Conservation (phyloP, 805 yeast genomes). For the Candida ascalaphidarum region DNA sequence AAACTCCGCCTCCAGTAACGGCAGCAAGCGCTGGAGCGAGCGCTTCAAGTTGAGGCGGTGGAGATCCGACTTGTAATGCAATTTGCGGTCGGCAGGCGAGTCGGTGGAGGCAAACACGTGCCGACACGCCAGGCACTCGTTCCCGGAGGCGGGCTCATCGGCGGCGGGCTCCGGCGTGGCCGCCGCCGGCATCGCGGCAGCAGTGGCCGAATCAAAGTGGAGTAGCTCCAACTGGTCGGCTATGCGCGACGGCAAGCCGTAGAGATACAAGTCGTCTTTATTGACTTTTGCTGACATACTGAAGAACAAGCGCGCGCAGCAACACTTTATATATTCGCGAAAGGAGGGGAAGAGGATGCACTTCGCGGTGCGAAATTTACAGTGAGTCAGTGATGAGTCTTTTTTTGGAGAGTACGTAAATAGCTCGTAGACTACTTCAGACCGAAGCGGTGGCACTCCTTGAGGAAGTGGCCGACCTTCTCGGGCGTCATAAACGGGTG, state of each 20-base stretch:
- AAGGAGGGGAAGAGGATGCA: too few species aligned
- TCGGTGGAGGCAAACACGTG: constrained; percentile 3
- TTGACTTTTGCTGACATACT: too few species aligned
- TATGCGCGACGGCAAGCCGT: constrained; percentile 31
- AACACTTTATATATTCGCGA: too few species aligned
- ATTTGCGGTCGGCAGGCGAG: constrained; percentile 11
- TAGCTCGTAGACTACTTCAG: constrained; percentile 19
- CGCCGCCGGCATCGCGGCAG: not conserved
- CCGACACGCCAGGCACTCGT: too few species aligned
- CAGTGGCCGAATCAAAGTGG: constrained; percentile 44
- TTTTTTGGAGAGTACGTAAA: constrained; percentile 1
- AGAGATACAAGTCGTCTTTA: constrained; percentile 38
- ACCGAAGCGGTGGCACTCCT: constrained; percentile 83
- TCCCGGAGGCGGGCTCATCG: not conserved
- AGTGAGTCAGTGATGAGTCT: too few species aligned
- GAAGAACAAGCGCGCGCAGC: too few species aligned
- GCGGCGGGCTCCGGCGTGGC: constrained; percentile 1
- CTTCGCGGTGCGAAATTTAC: too few species aligned
- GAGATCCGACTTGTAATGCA: constrained; percentile 50
- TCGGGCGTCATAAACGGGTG: constrained; percentile 97
- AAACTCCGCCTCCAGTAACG: constrained; percentile 50
- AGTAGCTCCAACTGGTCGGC: constrained; percentile 41
- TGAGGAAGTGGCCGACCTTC: constrained; percentile 71
- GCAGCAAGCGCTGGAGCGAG: constrained; percentile 31
- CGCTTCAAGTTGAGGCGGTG: constrained; percentile 57